A percentile compares a stretch with the other conserved stretches of the same genome.
These are phyloP conservation scores for Nicotiana attenuata DNA, from an alignment of 257 asterid genomes.

Conservation along the genomic window DNA sequence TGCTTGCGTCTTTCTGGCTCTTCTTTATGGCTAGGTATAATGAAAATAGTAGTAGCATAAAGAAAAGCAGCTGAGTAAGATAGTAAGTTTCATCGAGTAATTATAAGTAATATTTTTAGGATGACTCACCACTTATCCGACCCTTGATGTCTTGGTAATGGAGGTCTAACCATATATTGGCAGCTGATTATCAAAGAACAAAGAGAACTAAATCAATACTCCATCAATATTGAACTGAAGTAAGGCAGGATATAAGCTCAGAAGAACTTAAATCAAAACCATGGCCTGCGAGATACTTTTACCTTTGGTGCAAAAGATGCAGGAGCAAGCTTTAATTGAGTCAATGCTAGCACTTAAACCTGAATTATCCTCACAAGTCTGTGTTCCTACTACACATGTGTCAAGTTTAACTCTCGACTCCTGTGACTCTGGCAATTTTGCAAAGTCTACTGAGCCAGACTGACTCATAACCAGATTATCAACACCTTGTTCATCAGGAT, in stretches of 20 bases:
- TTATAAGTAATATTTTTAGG: neutral
- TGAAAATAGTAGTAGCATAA: neutral
- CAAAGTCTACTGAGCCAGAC: conserved; percentile 52
- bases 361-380: conserved; percentile 31
- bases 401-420: conserved; percentile 58
- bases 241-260: neutral
- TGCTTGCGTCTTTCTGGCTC: conserved; percentile 72
- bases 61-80: neutral
- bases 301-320: conserved; percentile 89
- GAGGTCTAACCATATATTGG: conserved; percentile 76
- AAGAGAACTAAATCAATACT: conserved; percentile 11
- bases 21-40: conserved; percentile 46
- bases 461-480: conserved; percentile 57
- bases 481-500: conserved; percentile 39
- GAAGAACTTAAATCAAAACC: neutral
- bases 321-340: conserved; percentile 54
- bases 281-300: neutral
- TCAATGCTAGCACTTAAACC: conserved; percentile 28
- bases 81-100: neutral
- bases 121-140: conserved; percentile 56
- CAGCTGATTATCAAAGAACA: conserved; percentile 46
- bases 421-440: conserved; percentile 57
- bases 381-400: conserved; percentile 33
- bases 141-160: conserved; percentile 75
- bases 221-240: conserved; percentile 4